Conservation (phyloP, 371 early-diverging fungal genomes). For the Mycotypha africana region DNA sequence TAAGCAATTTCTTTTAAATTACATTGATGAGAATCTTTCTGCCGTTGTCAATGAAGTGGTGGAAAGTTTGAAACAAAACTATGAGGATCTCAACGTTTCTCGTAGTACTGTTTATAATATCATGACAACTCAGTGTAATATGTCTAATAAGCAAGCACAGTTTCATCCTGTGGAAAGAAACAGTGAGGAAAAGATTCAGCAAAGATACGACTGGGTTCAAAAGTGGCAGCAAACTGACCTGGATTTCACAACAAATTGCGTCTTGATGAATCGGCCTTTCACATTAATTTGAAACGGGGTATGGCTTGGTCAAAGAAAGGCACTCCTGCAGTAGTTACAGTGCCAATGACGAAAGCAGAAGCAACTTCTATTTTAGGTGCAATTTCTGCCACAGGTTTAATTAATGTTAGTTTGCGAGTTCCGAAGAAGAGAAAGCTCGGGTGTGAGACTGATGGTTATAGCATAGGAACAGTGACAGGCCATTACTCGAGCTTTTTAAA, state of each 20-base stretch:
- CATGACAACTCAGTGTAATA: slow-evolving; percentile 14
- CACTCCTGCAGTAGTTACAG: slow-evolving; percentile 5
- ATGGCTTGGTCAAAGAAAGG: slow-evolving; percentile 8
- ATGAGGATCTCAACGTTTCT: slow-evolving; percentile 14
- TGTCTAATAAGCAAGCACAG: slow-evolving; percentile 13
- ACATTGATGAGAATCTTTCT: slow-evolving; percentile 14
- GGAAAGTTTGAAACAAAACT: slow-evolving; percentile 10
- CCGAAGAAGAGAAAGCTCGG: slow-evolving; percentile 15
- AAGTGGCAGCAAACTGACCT: slow-evolving; percentile 22
- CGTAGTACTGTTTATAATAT: slow-evolving; percentile 16
- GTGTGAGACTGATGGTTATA: slow-evolving; percentile 8
- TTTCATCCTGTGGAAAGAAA: slow-evolving; percentile 7
- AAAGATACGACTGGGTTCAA: slow-evolving; percentile 20
- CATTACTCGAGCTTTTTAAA: slow-evolving; percentile 13
- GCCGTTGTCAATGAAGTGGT: slow-evolving; percentile 13
- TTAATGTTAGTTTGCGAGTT: slow-evolving; percentile 14
- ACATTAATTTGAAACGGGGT: slow-evolving; percentile 12
- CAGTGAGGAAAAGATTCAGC: slow-evolving; percentile 11
- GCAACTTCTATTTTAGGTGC: slow-evolving; percentile 14
- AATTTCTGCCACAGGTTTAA: slow-evolving; percentile 8
- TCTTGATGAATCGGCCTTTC: slow-evolving; percentile 8
- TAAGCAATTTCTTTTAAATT: slow-evolving; percentile 12
- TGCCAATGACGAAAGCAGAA: slow-evolving; percentile 8
- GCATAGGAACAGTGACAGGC: slow-evolving; percentile 8
- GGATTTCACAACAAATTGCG: slow-evolving; percentile 5